Base-by-base conservation (phyloP, 306 rosid genomes). In the Quercus aquifolioides region DNA sequence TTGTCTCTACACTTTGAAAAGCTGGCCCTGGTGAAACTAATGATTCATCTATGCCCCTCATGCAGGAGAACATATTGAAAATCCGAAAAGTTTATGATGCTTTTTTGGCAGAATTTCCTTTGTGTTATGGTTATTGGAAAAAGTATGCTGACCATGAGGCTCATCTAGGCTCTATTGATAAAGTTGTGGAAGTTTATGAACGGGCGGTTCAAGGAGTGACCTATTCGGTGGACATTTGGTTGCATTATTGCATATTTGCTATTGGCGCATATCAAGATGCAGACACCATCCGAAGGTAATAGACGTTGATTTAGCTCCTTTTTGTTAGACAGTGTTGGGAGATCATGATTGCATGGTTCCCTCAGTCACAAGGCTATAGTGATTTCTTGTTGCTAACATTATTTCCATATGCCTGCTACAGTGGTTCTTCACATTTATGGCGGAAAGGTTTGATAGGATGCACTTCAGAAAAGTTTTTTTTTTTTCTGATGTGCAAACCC, bases 41-140 rank as follows among this genome's bases (percentile, higher is more conserved):
- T 28, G 18, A 57, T 82, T 82, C 15, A 9, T 76, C 69, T 17
- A 54, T 71, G 19, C 69, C 60, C 69, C 33, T 17, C 74, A 82
- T 91, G 87, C 93, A 96, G 99, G 87, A 83, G 76, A 91, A 96
- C 89, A 85, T 95, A 54, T 55, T 87, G 91, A 93, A 90, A 90
- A 87, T 96, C 35, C 88, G 91, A 55, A 91, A 91, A 88, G 97
- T 93, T 82, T 96, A 93, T 85, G 99, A 96, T 86, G 86, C 97
- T 60, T 96, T 96, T 90, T 82, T 96, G 74, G 97, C 89, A 1
- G 99, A 96, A 76, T 96, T 96, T 84, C 99, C 99, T 13, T 75
- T 96, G 86, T 96, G 99, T 84, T 96, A 91, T 80, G 99, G 99
- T 56, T 96, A 96, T 80, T 96, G 99, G 99, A 96, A 96, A 92